Conservation (phyloP, 176 grass and related monocot genomes). For the Zoysia pacifica region DNA sequence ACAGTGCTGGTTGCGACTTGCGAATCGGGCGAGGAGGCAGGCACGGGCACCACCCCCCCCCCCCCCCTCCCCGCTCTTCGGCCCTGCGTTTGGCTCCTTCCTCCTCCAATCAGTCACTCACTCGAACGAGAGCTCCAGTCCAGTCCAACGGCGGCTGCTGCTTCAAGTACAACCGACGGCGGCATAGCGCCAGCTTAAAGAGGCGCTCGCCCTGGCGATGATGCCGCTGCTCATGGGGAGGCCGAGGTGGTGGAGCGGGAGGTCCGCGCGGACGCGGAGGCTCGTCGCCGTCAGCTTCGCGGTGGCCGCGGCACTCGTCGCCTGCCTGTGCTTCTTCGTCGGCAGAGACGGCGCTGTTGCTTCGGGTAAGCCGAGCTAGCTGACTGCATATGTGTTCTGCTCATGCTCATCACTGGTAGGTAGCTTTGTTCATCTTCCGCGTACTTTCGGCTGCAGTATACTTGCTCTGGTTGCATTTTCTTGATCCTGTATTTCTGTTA, state of each 20-base stretch:
- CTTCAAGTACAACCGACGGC: no score
- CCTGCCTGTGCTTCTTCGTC: slow-evolving; percentile 25
- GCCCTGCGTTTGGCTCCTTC: neutral
- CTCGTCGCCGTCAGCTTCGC: neutral
- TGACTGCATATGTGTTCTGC: neutral
- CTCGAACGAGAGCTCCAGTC: neutral
- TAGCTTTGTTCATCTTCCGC: neutral
- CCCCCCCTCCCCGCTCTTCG: no score
- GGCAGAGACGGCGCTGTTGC: neutral
- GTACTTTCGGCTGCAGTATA: no score
- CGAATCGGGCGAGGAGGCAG: no score
- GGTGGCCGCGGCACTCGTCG: neutral
- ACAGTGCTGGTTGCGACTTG: no score
- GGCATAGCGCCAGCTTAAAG: neutral
- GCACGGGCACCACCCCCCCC: no score
- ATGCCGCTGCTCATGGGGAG: slow-evolving; percentile 17
- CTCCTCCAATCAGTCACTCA: neutral
- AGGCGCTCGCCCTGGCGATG: neutral
- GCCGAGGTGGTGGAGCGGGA: neutral
- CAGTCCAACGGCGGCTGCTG: neutral
- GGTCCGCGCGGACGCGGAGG: slow-evolving; percentile 12
- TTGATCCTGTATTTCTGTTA: neutral
- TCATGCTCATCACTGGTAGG: neutral
- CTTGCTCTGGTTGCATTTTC: neutral
- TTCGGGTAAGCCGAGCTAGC: slow-evolving; percentile 31